Percentiles rank a stretch among this genome's conserved stretches.
Evolutionary conservation across 2,329 filamentous ascomycete genomes (phyloP).

Genomic region (Fusarium tricinctum): DNA sequence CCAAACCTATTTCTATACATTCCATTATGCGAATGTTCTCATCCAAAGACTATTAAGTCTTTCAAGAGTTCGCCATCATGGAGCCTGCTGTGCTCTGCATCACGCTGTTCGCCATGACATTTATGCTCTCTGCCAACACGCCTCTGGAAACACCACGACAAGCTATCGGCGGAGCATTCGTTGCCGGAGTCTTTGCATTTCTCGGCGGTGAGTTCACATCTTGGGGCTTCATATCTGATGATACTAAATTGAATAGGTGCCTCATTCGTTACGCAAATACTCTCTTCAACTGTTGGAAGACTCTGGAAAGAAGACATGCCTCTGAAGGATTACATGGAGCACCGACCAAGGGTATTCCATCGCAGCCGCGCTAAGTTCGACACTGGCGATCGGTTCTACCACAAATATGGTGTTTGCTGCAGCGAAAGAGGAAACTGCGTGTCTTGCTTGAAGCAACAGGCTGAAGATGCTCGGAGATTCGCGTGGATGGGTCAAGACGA

Average conservation of each 20-base stretch:
- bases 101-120: not conserved
- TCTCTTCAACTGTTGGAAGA: not conserved
- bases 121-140: not conserved
- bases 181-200: not conserved
- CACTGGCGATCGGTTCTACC: slow-evolving; percentile 2
- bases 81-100: not conserved
- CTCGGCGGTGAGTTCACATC: not conserved
- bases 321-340: not conserved
- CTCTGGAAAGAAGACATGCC: rapidly evolving
- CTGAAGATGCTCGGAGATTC: not conserved
- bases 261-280: not conserved
- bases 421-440: not conserved
- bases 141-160: not conserved
- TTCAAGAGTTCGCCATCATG: not conserved
- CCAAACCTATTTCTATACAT: not conserved
- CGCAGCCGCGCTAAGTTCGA: not conserved
- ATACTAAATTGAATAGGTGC: slow-evolving; percentile 6
- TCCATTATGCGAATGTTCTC: not conserved
- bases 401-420: slow-evolving; percentile 13
- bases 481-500: not conserved
- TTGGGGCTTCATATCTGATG: not conserved
- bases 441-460: not conserved
- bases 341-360: not conserved
- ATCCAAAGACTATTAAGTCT: not conserved
- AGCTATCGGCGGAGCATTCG: not conserved